phyloP scores from a whole-genome alignment of 169 alveolate genomes.

The Plasmodium malariae region DNA sequence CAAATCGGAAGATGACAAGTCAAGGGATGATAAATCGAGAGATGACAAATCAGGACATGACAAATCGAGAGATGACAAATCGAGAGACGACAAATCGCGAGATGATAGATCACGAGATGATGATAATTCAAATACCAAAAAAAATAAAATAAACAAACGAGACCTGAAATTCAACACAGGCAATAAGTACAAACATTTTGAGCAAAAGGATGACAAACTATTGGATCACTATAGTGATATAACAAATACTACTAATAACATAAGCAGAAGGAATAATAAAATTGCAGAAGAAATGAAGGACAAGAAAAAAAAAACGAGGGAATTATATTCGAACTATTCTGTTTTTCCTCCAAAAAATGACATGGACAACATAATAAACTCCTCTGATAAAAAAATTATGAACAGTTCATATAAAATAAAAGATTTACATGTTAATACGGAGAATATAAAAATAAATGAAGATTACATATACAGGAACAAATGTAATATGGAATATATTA shows the following conservation, averaged over 20 bases:
- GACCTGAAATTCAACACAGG: no score
- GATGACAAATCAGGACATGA: no score
- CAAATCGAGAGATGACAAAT: no score
- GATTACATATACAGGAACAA: neutral
- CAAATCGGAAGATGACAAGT: no score
- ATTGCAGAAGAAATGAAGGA: neutral
- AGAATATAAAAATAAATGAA: neutral
- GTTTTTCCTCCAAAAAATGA: neutral
- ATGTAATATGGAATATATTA: neutral
- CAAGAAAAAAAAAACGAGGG: neutral
- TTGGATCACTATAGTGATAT: no score
- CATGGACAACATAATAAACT: neutral
- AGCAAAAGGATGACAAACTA: constrained; percentile 13
- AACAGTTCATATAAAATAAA: neutral
- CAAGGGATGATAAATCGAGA: no score
- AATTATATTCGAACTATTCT: neutral
- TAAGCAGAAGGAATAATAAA: neutral
- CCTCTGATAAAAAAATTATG: neutral
- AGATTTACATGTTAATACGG: neutral
- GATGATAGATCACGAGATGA: no score
- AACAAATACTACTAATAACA: no score
- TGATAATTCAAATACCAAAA: no score
- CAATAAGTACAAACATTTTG: no score
- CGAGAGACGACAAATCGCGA: no score
- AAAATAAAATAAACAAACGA: no score